phyloP scores from a whole-genome alignment of 345 rosid genomes.

The Populus davidiana region DNA sequence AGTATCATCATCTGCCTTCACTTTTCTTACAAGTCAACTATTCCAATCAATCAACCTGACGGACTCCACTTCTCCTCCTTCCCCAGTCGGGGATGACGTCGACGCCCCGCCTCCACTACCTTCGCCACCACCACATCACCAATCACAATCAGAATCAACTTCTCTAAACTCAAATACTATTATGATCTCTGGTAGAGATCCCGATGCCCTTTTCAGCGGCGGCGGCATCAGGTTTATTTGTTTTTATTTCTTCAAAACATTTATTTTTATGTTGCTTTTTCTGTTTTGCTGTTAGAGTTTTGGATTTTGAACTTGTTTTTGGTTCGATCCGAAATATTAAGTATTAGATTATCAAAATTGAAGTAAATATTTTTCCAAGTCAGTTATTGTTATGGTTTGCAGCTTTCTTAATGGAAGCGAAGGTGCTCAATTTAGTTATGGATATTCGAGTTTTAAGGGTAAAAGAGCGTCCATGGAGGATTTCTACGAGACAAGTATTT shows the following conservation, averaged over 20 bases:
- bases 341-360: neutral
- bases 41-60: conserved; percentile 5
- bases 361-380: neutral
- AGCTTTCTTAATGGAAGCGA: conserved; percentile 40
- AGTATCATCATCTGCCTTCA: too few relatives aligned
- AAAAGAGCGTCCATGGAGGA: conserved; percentile 69
- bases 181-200: conserved; percentile 32
- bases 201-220: conserved; percentile 41
- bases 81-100: conserved; percentile 13
- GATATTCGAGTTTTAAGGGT: conserved; percentile 56
- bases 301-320: neutral
- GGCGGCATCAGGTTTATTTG: conserved; percentile 46
- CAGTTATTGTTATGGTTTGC: neutral
- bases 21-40: neutral
- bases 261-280: neutral
- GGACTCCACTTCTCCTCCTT: conserved; percentile 4
- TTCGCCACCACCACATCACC: neutral
- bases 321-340: neutral
- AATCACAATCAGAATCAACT: neutral
- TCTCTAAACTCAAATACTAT: conserved; percentile 3
- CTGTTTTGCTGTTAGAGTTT: neutral
- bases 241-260: neutral
- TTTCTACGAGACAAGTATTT: conserved; percentile 52
- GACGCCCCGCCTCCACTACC: conserved; percentile 2
- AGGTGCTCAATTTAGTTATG: conserved; percentile 43